phyloP scores from a whole-genome alignment of 306 rosid genomes.

The Quercus ilex region DNA sequence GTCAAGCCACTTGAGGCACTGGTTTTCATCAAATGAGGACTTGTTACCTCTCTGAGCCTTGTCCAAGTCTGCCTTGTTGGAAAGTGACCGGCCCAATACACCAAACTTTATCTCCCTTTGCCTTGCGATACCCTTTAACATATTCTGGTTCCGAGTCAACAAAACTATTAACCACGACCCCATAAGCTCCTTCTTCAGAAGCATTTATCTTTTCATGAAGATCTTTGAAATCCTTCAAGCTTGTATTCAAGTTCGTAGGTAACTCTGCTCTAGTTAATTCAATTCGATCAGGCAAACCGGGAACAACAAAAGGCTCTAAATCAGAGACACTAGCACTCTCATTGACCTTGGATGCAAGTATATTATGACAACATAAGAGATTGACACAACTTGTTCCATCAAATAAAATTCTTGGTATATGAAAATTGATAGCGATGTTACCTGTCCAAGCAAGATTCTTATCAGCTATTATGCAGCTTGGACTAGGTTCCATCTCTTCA shows the following conservation, averaged over 20 bases:
- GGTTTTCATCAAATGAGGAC: slow-evolving; percentile 27
- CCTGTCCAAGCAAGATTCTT: slow-evolving; percentile 23
- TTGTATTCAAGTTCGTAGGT: background rate
- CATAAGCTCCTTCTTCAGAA: slow-evolving; percentile 20
- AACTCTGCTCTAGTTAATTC: slow-evolving; percentile 22
- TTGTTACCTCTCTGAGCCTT: slow-evolving; percentile 52
- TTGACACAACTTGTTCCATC: slow-evolving; percentile 25
- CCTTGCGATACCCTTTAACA: slow-evolving; percentile 9
- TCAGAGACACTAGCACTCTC: background rate
- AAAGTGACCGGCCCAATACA: slow-evolving; percentile 28
- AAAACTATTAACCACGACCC: slow-evolving; percentile 27
- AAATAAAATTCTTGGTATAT: slow-evolving; percentile 27
- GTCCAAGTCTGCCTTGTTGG: background rate
- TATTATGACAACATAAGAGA: background rate
- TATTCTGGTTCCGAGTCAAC: slow-evolving; percentile 27
- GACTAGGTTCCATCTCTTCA: background rate
- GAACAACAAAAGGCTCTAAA: slow-evolving; percentile 15
- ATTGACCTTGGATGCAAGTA: background rate
- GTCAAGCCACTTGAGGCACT: slow-evolving; percentile 53
- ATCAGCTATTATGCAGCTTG: slow-evolving; percentile 1
- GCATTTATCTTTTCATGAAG: slow-evolving; percentile 1
- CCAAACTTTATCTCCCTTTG: slow-evolving; percentile 21
- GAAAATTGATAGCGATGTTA: slow-evolving; percentile 8
- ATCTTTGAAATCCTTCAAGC: background rate
- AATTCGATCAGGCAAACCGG: slow-evolving; percentile 19